A percentile compares a stretch with the other conserved stretches of the same genome.
phyloP scores from a whole-genome alignment of 257 asterid species.

The Salvia hispanica region DNA sequence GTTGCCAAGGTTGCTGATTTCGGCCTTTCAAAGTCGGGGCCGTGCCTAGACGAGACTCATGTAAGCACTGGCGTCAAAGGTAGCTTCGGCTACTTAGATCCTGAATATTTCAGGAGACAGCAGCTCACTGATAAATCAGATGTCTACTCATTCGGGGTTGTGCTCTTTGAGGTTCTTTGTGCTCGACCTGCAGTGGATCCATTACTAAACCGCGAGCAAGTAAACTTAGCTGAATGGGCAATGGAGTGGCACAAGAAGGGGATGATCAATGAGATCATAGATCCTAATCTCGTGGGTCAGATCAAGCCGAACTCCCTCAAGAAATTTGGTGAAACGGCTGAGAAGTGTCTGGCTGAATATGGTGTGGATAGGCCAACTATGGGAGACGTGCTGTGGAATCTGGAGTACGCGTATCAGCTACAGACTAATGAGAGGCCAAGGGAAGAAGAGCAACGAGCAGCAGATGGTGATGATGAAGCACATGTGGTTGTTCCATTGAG shows the following conservation, averaged over 20 bases:
- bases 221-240: slow-evolving; percentile 75
- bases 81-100: too few species aligned
- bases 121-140: slow-evolving; percentile 33
- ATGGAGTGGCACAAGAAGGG: slow-evolving; percentile 69
- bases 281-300: slow-evolving; percentile 44
- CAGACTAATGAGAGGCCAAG: slow-evolving; percentile 47
- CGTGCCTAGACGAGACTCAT: slow-evolving; percentile 66
- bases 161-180: slow-evolving; percentile 67
- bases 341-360: slow-evolving; percentile 70
- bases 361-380: slow-evolving; percentile 77
- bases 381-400: slow-evolving; percentile 82
- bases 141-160: slow-evolving; percentile 77
- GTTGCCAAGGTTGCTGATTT: slow-evolving; percentile 79
- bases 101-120: too few species aligned
- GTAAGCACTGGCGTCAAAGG: slow-evolving; percentile 62
- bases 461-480: slow-evolving; percentile 6
- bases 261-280: slow-evolving; percentile 53
- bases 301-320: slow-evolving; percentile 51
- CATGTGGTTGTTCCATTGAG: slow-evolving; percentile 30
- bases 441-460: slow-evolving; percentile 26
- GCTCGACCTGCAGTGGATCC: slow-evolving; percentile 78
- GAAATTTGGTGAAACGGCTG: slow-evolving; percentile 65
- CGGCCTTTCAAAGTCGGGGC: slow-evolving; percentile 78
- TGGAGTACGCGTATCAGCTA: slow-evolving; percentile 71
- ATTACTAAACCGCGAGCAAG: slow-evolving; percentile 53